Evolutionary conservation across 441 rosid species (phyloP).

Genomic region (Arabidopsis hybrid): DNA sequence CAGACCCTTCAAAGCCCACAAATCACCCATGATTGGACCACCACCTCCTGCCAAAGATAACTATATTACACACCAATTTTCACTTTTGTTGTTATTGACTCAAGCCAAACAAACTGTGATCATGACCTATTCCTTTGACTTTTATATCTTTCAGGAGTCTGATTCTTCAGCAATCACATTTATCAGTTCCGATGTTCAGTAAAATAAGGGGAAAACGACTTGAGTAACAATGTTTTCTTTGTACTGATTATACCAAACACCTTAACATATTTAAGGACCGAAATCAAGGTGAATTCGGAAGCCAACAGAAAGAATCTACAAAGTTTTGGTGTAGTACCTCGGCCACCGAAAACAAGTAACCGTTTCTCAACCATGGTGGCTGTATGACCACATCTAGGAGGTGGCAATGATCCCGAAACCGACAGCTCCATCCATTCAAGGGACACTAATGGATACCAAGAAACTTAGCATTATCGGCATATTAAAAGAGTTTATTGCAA

Average conservation of each 20-base stretch:
- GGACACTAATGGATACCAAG: constrained; percentile 67
- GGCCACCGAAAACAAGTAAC: constrained; percentile 93
- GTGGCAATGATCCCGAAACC: constrained; percentile 79
- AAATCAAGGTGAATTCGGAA: constrained; percentile 12
- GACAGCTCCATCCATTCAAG: constrained; percentile 99
- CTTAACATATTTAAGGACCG: constrained; percentile 3
- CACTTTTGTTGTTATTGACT: constrained; percentile 19
- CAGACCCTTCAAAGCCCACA: constrained; percentile 99
- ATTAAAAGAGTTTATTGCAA: constrained; percentile 5
- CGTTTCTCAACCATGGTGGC: constrained; percentile 99
- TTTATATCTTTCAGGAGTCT: neutral
- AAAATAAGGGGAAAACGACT: neutral
- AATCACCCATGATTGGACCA: constrained; percentile 98
- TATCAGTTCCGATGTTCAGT: neutral
- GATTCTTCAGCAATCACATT: neutral
- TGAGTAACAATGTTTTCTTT: neutral
- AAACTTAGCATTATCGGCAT: constrained; percentile 27
- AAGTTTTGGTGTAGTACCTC: constrained; percentile 61
- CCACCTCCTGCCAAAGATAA: constrained; percentile 80
- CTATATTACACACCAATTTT: constrained; percentile 18
- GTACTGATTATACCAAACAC: constrained; percentile 16
- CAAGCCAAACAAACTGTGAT: constrained; percentile 1
- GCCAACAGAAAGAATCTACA: constrained; percentile 11
- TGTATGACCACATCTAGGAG: constrained; percentile 98
- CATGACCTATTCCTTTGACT: neutral